phyloP scores from a whole-genome alignment of 1,284 basidiomycete genomes.

The Thelephora terrestris region DNA sequence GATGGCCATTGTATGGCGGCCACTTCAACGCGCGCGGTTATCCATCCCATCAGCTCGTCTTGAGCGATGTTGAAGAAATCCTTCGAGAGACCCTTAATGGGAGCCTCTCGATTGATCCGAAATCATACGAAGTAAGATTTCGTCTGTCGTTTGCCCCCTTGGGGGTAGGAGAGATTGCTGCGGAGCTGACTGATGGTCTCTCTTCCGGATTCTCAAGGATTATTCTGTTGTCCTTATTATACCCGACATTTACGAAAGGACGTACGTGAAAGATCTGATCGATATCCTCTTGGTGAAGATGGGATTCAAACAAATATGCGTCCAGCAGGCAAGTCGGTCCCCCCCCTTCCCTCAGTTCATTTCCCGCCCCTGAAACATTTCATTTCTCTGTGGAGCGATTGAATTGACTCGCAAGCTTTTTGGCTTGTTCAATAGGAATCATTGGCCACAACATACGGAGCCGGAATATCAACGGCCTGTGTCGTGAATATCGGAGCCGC shows the following conservation, averaged over 20 bases:
- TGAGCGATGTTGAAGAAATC: slow-evolving; percentile 73
- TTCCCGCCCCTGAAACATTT: background rate
- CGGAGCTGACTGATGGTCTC: background rate
- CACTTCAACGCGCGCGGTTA: slow-evolving; percentile 80
- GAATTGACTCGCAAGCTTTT: background rate
- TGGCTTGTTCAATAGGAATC: slow-evolving; percentile 55
- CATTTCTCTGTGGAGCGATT: background rate
- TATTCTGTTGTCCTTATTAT: slow-evolving; percentile 86
- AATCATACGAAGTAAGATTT: slow-evolving; percentile 50
- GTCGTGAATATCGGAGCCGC: slow-evolving; percentile 92
- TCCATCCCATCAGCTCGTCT: slow-evolving; percentile 50
- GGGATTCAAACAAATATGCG: slow-evolving; percentile 87
- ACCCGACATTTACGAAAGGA: slow-evolving; percentile 84
- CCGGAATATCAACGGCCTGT: slow-evolving; percentile 90
- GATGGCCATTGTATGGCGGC: slow-evolving; percentile 71
- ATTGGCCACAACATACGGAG: slow-evolving; percentile 89
- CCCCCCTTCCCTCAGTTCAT: background rate
- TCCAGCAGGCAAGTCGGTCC: slow-evolving; percentile 63
- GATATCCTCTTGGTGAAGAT: slow-evolving; percentile 71
- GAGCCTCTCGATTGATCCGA: slow-evolving; percentile 46
- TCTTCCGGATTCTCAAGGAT: slow-evolving; percentile 36
- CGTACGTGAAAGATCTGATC: slow-evolving; percentile 75
- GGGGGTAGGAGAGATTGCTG: background rate
- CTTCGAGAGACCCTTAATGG: slow-evolving; percentile 51
- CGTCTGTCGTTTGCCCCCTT: slow-evolving; percentile 3